These are phyloP conservation scores for Digitaria exilis DNA, from an alignment of 202 grass and related monocot genomes.

Conservation along the genomic window DNA sequence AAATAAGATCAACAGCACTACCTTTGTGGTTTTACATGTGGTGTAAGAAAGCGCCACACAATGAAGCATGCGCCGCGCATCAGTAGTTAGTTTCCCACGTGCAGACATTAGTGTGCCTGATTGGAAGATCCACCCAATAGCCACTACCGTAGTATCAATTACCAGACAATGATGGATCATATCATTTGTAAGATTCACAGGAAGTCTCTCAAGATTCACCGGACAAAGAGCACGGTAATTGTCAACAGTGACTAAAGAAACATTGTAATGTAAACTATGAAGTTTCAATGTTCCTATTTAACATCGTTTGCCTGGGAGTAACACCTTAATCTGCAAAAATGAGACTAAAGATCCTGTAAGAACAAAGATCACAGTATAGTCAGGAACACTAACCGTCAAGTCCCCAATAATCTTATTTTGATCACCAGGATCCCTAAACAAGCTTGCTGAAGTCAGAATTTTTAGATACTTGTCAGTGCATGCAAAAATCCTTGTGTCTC, in stretches of 20 bases:
- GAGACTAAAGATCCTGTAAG: not conserved
- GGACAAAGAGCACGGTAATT: no score
- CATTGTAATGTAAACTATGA: no score
- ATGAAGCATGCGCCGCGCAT: not conserved
- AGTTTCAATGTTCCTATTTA: not conserved
- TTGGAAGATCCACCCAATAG: not conserved
- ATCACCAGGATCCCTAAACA: no score
- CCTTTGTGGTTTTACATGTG: not conserved
- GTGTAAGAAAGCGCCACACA: not conserved
- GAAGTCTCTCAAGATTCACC: not conserved
- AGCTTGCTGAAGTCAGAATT: no score
- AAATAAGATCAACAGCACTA: not conserved
- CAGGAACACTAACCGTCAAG: not conserved
- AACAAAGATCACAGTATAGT: not conserved
- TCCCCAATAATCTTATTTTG: no score
- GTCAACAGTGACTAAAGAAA: no score
- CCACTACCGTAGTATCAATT: not conserved
- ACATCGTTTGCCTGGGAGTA: not conserved
- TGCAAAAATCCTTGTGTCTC: no score
- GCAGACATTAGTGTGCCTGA: not conserved
- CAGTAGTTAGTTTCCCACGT: not conserved
- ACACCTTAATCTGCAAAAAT: conserved; percentile 19
- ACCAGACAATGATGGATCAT: no score
- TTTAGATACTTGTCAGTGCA: no score
- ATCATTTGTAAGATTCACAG: not conserved